Evolutionary conservation across 2,329 filamentous ascomycete species (phyloP).

Genomic region (Hyphodiscus sp.): DNA sequence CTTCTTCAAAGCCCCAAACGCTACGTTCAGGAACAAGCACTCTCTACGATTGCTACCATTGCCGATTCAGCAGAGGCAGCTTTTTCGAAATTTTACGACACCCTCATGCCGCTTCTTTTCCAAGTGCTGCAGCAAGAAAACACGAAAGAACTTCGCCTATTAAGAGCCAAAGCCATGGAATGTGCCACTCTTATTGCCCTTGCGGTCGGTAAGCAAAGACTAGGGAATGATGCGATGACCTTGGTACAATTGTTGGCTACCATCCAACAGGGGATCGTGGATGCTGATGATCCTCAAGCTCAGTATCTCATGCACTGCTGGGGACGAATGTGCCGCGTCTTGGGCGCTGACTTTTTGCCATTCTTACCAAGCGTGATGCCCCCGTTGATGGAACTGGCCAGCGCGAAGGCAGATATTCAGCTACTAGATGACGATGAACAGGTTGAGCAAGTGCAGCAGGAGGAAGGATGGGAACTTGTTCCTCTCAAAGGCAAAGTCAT

Average conservation of each 20-base stretch:
- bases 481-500: constrained; percentile 97
- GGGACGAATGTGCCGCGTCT: constrained; percentile 96
- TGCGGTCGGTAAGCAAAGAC: constrained; percentile 87
- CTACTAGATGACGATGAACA: constrained; percentile 92
- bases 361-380: constrained; percentile 94
- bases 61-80: constrained; percentile 96
- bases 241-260: constrained; percentile 81
- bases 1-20: constrained; percentile 87
- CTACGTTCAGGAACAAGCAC: constrained; percentile 94
- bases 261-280: constrained; percentile 81
- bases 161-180: constrained; percentile 98
- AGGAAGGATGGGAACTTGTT: constrained; percentile 96
- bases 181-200: constrained; percentile 94
- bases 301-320: constrained; percentile 98
- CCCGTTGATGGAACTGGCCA: constrained; percentile 81
- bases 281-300: constrained; percentile 90
- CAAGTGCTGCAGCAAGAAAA: constrained; percentile 84
- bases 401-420: constrained; percentile 95
- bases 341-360: constrained; percentile 83
- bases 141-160: constrained; percentile 84
- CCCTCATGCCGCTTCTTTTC: constrained; percentile 90
- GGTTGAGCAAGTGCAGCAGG: constrained; percentile 84
- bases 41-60: constrained; percentile 97
- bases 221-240: constrained; percentile 79
- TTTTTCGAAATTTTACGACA: constrained; percentile 92